phyloP scores from a whole-genome alignment of 164 flowering plant genomes.

The Sextonia rubra region DNA sequence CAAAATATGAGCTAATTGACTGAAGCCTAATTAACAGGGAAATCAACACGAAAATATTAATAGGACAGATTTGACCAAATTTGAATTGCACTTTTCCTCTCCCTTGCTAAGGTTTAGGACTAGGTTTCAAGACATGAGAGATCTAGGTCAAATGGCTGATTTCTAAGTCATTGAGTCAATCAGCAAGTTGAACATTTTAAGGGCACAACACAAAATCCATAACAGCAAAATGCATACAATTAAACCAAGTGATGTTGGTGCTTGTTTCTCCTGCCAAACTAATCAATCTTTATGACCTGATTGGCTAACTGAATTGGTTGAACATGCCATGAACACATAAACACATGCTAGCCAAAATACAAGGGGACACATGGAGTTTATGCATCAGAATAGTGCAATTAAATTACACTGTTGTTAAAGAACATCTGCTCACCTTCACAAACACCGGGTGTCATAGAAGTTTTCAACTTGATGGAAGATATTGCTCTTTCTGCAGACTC shows the following conservation, averaged over 20 bases:
- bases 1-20: too few species aligned
- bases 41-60: too few species aligned
- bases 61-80: too few species aligned
- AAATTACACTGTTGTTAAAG: too few species aligned
- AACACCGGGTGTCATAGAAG: slow-evolving; percentile 17
- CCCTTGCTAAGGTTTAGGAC: background rate
- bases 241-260: background rate
- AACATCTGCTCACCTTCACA: slow-evolving; percentile 26
- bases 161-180: background rate
- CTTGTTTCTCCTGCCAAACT: background rate
- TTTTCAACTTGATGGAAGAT: slow-evolving; percentile 31
- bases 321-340: background rate
- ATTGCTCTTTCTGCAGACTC: slow-evolving; percentile 58
- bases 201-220: background rate
- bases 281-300: background rate
- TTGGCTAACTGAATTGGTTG: background rate
- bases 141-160: background rate
- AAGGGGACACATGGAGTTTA: too few species aligned
- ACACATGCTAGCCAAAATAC: background rate
- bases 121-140: background rate
- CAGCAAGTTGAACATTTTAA: background rate
- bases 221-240: background rate
- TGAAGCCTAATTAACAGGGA: too few species aligned
- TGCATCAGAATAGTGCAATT: background rate
- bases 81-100: too few species aligned